These are phyloP conservation scores for Paragyromitra xinjiangensis DNA, from an alignment of 495 filamentous ascomycete genomes.

Conservation along the genomic window DNA sequence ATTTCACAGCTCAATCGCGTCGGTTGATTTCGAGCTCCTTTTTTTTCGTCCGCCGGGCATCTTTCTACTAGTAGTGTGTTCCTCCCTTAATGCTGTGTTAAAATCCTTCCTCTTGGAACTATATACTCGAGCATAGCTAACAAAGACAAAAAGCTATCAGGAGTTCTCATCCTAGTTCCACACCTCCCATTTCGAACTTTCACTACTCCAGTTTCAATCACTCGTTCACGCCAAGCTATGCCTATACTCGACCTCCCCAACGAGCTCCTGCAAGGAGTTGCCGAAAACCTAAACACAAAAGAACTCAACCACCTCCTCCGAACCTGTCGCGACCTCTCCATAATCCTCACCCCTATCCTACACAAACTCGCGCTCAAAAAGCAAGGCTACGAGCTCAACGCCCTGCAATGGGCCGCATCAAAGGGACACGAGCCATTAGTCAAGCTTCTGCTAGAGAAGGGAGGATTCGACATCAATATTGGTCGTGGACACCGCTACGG, in stretches of 20 bases:
- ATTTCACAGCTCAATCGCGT: conserved; percentile 8
- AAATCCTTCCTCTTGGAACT: background rate
- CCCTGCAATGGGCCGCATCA: conserved; percentile 47
- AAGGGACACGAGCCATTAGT: conserved; percentile 39
- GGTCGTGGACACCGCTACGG: conserved; percentile 34
- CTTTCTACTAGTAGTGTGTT: background rate
- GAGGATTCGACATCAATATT: conserved; percentile 29
- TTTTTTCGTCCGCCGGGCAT: background rate
- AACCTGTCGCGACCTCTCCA: conserved; percentile 30
- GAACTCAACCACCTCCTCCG: conserved; percentile 32
- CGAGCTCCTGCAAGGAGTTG: conserved; percentile 40
- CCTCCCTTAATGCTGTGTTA: background rate
- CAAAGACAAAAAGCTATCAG: background rate
- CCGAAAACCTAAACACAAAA: conserved; percentile 27
- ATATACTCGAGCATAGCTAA: background rate
- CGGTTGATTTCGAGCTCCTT: background rate
- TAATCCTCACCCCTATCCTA: conserved; percentile 34
- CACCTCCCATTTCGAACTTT: background rate
- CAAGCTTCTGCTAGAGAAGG: conserved; percentile 22
- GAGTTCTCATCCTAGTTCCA: background rate
- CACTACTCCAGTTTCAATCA: background rate
- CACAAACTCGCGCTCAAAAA: conserved; percentile 41
- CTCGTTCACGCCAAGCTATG: conserved; percentile 19
- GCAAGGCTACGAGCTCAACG: conserved; percentile 34
- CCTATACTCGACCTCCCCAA: conserved; percentile 43